A percentile compares a stretch with the other conserved stretches of the same genome.
Evolutionary conservation across 2,329 filamentous ascomycete genomes (phyloP).

Genomic region (Teratosphaeria destructans): DNA sequence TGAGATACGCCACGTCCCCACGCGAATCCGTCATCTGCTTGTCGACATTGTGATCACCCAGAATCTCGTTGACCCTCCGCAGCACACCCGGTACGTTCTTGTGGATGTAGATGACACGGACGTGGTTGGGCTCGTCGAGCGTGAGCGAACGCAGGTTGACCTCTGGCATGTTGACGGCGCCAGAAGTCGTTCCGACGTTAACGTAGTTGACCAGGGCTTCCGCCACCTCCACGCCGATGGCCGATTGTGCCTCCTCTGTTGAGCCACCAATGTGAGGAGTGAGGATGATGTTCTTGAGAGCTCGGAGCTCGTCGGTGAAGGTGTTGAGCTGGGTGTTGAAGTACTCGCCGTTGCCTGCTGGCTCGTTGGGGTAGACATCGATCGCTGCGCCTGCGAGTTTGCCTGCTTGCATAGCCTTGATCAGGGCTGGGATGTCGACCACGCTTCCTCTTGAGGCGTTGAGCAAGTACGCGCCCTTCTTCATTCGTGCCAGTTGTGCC

Average conservation of each 20-base stretch:
- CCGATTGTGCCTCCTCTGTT: slow-evolving; percentile 93
- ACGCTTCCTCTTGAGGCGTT: slow-evolving; percentile 92
- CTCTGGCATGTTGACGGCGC: slow-evolving; percentile 95
- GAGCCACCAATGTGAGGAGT: slow-evolving; percentile 96
- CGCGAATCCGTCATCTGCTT: slow-evolving; percentile 97
- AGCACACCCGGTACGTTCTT: slow-evolving; percentile 93
- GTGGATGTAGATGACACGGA: slow-evolving; percentile 92
- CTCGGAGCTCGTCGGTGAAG: slow-evolving; percentile 77
- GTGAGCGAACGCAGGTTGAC: slow-evolving; percentile 82
- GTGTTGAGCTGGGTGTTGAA: slow-evolving; percentile 75
- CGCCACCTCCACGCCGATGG: slow-evolving; percentile 87
- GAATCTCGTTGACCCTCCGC: slow-evolving; percentile 86
- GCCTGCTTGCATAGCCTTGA: slow-evolving; percentile 74
- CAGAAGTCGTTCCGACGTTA: slow-evolving; percentile 84
- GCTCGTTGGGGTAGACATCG: slow-evolving; percentile 92
- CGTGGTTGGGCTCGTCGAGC: slow-evolving; percentile 78
- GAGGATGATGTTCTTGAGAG: slow-evolving; percentile 83
- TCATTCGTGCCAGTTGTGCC: slow-evolving; percentile 76
- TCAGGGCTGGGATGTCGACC: slow-evolving; percentile 84
- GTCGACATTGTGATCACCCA: slow-evolving; percentile 93
- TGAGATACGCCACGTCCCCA: slow-evolving; percentile 89
- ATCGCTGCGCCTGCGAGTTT: slow-evolving; percentile 91
- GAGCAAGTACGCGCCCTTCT: slow-evolving; percentile 83
- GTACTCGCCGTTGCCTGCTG: slow-evolving; percentile 86
- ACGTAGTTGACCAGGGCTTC: slow-evolving; percentile 87